Base-by-base conservation (phyloP, 2,329 filamentous ascomycete species). In the Aspergillus sp. region DNA sequence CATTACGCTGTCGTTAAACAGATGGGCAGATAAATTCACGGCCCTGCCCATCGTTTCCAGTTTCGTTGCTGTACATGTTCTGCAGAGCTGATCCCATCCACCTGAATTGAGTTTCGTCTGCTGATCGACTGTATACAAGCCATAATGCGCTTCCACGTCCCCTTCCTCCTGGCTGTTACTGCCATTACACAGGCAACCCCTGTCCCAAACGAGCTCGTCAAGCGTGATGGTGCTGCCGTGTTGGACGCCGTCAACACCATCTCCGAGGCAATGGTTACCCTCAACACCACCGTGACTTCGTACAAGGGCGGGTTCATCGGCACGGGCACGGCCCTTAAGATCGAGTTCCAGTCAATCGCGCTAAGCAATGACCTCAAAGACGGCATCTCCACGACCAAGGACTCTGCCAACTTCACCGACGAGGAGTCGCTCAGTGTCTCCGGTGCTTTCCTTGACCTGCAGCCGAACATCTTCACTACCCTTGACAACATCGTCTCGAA, bases 401-500 rank as follows among this genome's bases (percentile, higher is more conserved):
- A 15, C 2, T 59, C 63, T 1, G 57, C 55, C 34, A 63, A 63
- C 37, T 66, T 66, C 54, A 59, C 58, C 37, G 41, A 57, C 13
- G 37, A 56, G 2, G 64, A 64, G 40, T 64, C 63, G 3, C 30
- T 49, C 2, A 49, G 40, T 11, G 61, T 66, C 33, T 57, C 63
- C 3, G 37, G 22, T 0, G 56, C 62, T 1, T 61, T 66, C 13
- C 20, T 66, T 11, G 54, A 58, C 1, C 48, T 66, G 13, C 34
- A 64, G 51, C 64, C 64, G 1, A 54, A 61, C 22, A 62, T 66
- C 61, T 56, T 53, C 22, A 61, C 59, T 1, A 60, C 62, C 2
- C 57, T 66, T 5, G 58, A 60, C 37, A 64, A 60, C 7, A 56
- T 66, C 41, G 56, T 66, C 12, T 7, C 33, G 9, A 63, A 63